Base-by-base conservation (phyloP, 176 grass and related monocot genomes). In the Musa schizocarpa region DNA sequence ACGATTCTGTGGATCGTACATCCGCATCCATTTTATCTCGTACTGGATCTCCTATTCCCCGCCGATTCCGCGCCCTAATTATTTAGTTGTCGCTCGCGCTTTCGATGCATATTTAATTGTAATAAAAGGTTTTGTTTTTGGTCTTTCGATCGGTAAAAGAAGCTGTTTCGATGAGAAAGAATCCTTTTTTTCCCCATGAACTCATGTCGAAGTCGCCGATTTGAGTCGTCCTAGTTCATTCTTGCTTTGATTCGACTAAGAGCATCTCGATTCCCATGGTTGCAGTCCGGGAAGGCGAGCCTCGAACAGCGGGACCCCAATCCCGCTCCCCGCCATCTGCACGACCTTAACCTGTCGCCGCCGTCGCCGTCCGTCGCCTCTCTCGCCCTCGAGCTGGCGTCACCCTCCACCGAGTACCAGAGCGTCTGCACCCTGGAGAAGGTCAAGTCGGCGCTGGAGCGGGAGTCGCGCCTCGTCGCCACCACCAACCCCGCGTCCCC, bases 371-470 rank as follows among this genome's bases (percentile, higher is more conserved):
- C 75, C 7, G 16, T 72, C 1, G 2, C 73, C 4, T 9, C 50
- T 6, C 65, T 55, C 51, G 73, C 29, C 54, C 27, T 61, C n/a
- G 61, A 59, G 54, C 61, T 10, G 48, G 27, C 43, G n/a, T 17
- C 17, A 2, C 0, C 21, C 51, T 13, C 52, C 52, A 3, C 53
- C 1, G 82, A 76, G 68, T 94, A 94, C 86, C 88, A 87, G 75
- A 99, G 91, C 85, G 91, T 89, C 64, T 99, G 90, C 77, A 93
- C 90, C 9, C 84, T 93, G 77, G 90, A 93, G 84, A 89, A 93
- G 80, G 90, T 93, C 34, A 93, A 89, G 80, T 87, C 84, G 1
- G 90, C 90, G 5, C 75, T 93, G 69, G 87, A 87, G 80, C 79
- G 90, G 78, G 81, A 88, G 16, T 81, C 78, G 78, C 88, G 24